Conservation (phyloP, 2,329 filamentous ascomycete genomes). For the Scleromitrula shiraiana region DNA sequence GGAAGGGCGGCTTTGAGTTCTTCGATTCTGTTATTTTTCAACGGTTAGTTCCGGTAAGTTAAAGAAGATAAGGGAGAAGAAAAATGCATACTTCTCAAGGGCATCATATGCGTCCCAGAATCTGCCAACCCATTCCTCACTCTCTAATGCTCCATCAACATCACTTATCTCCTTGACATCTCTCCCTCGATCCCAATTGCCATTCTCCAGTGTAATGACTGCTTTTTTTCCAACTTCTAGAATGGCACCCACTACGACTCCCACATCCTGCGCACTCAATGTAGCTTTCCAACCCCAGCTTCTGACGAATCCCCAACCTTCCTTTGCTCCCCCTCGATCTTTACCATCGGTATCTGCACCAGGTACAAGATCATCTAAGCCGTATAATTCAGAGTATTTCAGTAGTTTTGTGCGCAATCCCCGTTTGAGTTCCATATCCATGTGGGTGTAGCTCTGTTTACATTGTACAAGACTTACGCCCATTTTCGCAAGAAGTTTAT, state of each 20-base stretch:
- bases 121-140: constrained; percentile 56
- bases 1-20: constrained; percentile 68
- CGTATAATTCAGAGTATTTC: constrained; percentile 88
- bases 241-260: constrained; percentile 85
- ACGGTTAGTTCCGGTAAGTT: constrained; percentile 20
- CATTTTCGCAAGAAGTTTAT: constrained; percentile 97
- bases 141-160: constrained; percentile 38
- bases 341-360: constrained; percentile 63
- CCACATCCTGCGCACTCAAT: constrained; percentile 84
- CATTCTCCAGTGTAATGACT: constrained; percentile 21
- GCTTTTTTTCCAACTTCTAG: constrained; percentile 72
- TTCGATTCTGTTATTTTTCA: constrained; percentile 52
- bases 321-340: constrained; percentile 65
- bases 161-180: constrained; percentile 40
- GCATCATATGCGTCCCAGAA: constrained; percentile 70
- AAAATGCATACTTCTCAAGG: constrained; percentile 50
- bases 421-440: constrained; percentile 95
- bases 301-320: constrained; percentile 94
- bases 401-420: constrained; percentile 77
- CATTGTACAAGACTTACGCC: constrained; percentile 89
- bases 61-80: neutral
- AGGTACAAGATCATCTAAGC: constrained; percentile 87
- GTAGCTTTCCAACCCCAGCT: constrained; percentile 98
- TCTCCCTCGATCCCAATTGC: constrained; percentile 29
- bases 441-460: constrained; percentile 92